Evolutionary conservation across 371 early-diverging fungal species (phyloP).

Genomic region (Apophysomyces variabilis): DNA sequence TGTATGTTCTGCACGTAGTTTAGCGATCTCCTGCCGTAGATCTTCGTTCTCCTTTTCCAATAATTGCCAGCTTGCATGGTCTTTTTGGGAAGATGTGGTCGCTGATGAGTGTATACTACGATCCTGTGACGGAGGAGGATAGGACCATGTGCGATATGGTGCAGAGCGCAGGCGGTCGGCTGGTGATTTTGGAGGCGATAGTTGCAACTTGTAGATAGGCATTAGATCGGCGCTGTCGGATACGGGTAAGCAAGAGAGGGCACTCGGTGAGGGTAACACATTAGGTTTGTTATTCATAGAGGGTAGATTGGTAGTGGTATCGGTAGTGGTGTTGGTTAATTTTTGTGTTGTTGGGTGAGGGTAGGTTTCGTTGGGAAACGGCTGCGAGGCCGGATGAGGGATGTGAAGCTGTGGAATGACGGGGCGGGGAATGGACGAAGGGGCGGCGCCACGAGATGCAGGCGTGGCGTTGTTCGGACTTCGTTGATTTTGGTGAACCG

Average conservation of each 20-base stretch:
- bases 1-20: conserved; percentile 11
- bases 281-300: conserved; percentile 13
- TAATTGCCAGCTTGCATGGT: conserved; percentile 11
- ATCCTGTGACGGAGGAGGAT: conserved; percentile 13
- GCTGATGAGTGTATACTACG: neutral
- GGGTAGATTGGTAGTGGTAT: conserved; percentile 17
- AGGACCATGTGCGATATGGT: conserved; percentile 12
- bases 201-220: conserved; percentile 17
- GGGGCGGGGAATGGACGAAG: conserved; percentile 16
- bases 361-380: conserved; percentile 21
- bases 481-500: conserved; percentile 16
- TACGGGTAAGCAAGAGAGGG: conserved; percentile 20
- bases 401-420: conserved; percentile 34
- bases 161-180: conserved; percentile 11
- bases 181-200: conserved; percentile 14
- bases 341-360: conserved; percentile 16
- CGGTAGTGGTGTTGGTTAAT: conserved; percentile 15
- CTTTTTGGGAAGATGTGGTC: conserved; percentile 13
- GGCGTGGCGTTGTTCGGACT: conserved; percentile 21
- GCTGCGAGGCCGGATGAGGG: conserved; percentile 31
- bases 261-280: conserved; percentile 21
- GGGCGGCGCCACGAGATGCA: conserved; percentile 10
- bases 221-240: conserved; percentile 20
- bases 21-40: conserved; percentile 20
- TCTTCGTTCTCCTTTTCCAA: conserved; percentile 23